Conservation (phyloP, 139 green algal species). For the Protoeuglena noctilucae region DNA sequence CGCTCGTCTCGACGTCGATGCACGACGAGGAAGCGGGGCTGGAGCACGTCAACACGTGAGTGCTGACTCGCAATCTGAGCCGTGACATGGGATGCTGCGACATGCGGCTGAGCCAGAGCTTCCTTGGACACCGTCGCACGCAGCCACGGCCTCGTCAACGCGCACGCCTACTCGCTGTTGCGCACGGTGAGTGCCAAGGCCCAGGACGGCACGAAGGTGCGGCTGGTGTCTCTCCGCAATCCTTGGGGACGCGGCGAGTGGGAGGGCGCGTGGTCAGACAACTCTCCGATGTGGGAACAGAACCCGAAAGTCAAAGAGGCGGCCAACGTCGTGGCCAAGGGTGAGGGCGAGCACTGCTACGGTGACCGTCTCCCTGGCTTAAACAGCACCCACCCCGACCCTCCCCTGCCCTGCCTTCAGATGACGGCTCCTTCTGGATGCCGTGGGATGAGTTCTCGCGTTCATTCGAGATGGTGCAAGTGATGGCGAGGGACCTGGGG, state of each 20-base stretch:
- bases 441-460: conserved; percentile 19
- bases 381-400: not conserved
- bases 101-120: too few relatives aligned
- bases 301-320: conserved; percentile 28
- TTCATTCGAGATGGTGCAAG: conserved; percentile 15
- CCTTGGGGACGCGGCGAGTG: conserved; percentile 24
- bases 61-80: not conserved
- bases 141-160: conserved; percentile 25
- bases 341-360: too few relatives aligned
- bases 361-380: too few relatives aligned
- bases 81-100: too few relatives aligned
- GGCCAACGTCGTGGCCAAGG: too few relatives aligned
- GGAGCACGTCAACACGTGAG: not conserved
- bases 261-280: conserved; percentile 27
- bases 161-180: conserved; percentile 24
- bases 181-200: conserved; percentile 12
- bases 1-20: not conserved
- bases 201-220: conserved; percentile 14
- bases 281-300: conserved; percentile 19
- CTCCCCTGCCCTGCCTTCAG: not conserved
- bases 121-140: too few relatives aligned
- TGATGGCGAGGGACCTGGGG: conserved; percentile 19
- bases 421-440: conserved; percentile 40
- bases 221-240: conserved; percentile 23
- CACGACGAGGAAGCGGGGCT: not conserved